Percentiles rank a stretch among this genome's conserved stretches.
Conservation (phyloP, 2,329 filamentous ascomycete genomes). For the Diplodia corticola region DNA sequence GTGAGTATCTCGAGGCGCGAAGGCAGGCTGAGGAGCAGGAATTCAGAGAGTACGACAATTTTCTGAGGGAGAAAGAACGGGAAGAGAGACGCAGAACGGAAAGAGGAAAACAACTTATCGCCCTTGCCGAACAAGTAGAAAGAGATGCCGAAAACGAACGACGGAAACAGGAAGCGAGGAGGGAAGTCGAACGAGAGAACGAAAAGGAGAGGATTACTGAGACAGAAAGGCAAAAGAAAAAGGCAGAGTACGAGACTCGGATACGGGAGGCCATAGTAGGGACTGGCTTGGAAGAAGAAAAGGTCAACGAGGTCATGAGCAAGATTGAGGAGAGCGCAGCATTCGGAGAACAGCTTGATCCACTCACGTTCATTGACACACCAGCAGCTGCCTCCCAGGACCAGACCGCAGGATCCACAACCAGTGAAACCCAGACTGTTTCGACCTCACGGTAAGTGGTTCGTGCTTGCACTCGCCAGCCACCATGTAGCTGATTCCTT, state of each 20-base stretch:
- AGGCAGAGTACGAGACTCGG: background rate
- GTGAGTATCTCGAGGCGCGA: background rate
- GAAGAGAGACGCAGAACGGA: background rate
- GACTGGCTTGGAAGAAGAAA: background rate
- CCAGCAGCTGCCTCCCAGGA: background rate
- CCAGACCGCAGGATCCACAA: background rate
- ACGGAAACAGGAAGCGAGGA: background rate
- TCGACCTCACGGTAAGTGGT: background rate
- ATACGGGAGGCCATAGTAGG: background rate
- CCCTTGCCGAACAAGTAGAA: background rate
- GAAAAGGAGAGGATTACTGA: background rate
- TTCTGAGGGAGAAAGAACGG: background rate
- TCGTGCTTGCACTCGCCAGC: background rate
- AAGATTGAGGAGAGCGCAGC: background rate
- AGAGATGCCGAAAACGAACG: background rate
- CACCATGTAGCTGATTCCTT: no score
- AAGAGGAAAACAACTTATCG: background rate
- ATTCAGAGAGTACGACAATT: background rate
- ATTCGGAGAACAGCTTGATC: background rate
- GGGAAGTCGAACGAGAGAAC: background rate
- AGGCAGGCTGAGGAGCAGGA: background rate
- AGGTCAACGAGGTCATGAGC: background rate
- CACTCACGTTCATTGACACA: background rate
- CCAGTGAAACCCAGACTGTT: background rate
- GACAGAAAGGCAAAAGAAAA: background rate